These are phyloP conservation scores for Lophiotrema nucula DNA, from an alignment of 495 filamentous ascomycete species.

Conservation along the genomic window DNA sequence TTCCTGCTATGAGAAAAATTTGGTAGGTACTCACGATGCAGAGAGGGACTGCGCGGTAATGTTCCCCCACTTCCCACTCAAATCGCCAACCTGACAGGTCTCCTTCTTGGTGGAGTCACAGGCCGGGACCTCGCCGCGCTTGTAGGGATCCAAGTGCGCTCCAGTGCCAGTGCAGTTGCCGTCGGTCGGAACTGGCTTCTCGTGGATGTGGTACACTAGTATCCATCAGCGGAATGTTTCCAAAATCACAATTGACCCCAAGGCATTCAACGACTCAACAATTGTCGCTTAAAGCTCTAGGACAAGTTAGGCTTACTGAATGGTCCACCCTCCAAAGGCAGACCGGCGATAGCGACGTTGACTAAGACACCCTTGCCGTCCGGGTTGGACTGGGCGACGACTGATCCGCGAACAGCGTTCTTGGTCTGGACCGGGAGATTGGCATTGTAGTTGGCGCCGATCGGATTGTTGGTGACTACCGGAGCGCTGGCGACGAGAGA, in stretches of 20 bases:
- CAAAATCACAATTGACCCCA: background rate
- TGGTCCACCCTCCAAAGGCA: conserved; percentile 65
- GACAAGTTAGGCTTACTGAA: conserved; percentile 59
- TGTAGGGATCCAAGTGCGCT: conserved; percentile 66
- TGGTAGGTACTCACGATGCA: conserved; percentile 32
- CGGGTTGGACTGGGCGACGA: conserved; percentile 54
- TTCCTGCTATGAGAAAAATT: background rate
- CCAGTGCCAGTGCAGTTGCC: conserved; percentile 77
- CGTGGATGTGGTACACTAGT: conserved; percentile 81
- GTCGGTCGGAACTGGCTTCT: conserved; percentile 63
- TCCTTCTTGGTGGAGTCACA: conserved; percentile 63
- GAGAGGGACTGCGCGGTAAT: conserved; percentile 50
- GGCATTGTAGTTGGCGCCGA: conserved; percentile 58
- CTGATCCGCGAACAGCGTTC: conserved; percentile 59
- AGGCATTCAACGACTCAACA: background rate
- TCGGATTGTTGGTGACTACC: conserved; percentile 60
- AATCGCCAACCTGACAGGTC: conserved; percentile 81
- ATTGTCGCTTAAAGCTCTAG: background rate
- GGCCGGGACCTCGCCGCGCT: conserved; percentile 60
- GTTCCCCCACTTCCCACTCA: conserved; percentile 76
- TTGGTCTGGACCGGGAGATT: conserved; percentile 55
- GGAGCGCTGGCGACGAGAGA: conserved; percentile 47
- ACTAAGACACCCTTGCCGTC: conserved; percentile 65
- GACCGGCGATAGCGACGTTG: conserved; percentile 59
- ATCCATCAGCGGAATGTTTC: background rate